Evolutionary conservation across 2,329 filamentous ascomycete genomes (phyloP).

Genomic region (Botrytis medusae): DNA sequence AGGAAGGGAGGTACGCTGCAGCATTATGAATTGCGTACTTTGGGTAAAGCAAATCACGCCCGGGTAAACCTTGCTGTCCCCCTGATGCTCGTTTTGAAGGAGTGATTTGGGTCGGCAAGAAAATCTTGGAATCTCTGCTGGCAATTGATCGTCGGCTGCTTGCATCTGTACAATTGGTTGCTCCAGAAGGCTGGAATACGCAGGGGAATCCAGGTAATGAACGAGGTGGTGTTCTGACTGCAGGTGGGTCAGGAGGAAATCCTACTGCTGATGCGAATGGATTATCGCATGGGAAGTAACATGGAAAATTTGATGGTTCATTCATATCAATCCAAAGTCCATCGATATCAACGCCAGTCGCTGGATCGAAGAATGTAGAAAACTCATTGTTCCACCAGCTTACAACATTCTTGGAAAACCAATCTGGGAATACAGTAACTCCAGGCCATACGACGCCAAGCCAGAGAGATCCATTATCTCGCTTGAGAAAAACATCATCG

Average conservation of each 20-base stretch:
- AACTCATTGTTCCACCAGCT: constrained; percentile 72
- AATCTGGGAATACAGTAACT: constrained; percentile 71
- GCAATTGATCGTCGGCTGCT: constrained; percentile 27
- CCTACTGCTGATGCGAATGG: constrained; percentile 43
- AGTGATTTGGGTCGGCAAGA: background rate
- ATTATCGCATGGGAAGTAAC: constrained; percentile 56
- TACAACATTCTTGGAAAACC: constrained; percentile 66
- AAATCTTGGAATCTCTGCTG: background rate
- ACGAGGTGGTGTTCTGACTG: constrained; percentile 62
- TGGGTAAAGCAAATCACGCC: constrained; percentile 62
- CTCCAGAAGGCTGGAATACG: constrained; percentile 61
- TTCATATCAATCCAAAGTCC: constrained; percentile 77
- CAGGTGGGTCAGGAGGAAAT: constrained; percentile 61
- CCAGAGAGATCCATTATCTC: constrained; percentile 60
- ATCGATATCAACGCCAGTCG: constrained; percentile 71
- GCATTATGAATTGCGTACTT: constrained; percentile 66
- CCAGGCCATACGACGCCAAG: constrained; percentile 77
- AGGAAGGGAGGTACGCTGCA: constrained; percentile 49
- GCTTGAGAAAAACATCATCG: constrained; percentile 49
- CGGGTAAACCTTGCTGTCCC: constrained; percentile 57
- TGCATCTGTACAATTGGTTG: constrained; percentile 39
- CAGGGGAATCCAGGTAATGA: constrained; percentile 67
- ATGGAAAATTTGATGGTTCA: constrained; percentile 52
- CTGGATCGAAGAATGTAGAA: constrained; percentile 59
- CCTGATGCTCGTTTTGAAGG: constrained; percentile 36